These are phyloP conservation scores for Talaromyces sp. DNA, from an alignment of 2,329 filamentous ascomycete species.

Conservation along the genomic window DNA sequence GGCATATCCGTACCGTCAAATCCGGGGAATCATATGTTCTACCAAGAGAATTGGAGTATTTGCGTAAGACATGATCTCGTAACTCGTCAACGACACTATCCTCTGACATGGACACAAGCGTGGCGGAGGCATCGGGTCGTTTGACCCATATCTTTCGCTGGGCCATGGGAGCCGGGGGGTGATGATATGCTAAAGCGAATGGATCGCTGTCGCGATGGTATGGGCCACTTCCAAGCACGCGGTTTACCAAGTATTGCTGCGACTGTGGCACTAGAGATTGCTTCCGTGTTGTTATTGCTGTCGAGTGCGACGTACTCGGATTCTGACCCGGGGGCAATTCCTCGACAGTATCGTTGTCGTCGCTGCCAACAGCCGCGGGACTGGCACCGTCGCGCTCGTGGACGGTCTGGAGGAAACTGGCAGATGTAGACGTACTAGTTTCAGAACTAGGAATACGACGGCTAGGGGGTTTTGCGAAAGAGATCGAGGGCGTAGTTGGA, in stretches of 20 bases:
- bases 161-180: constrained; percentile 25
- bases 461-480: neutral
- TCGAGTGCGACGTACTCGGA: constrained; percentile 23
- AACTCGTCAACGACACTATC: constrained; percentile 93
- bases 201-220: constrained; percentile 19
- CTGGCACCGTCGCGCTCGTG: neutral
- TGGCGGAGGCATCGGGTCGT: constrained; percentile 77
- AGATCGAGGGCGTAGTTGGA: neutral
- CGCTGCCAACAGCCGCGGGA: constrained; percentile 6
- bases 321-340: constrained; percentile 6
- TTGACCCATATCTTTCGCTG: constrained; percentile 88
- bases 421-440: neutral
- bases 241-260: constrained; percentile 34
- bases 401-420: neutral
- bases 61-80: constrained; percentile 83
- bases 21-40: constrained; percentile 87
- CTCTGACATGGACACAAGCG: constrained; percentile 76
- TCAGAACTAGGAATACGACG: neutral
- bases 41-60: constrained; percentile 90
- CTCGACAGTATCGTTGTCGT: neutral
- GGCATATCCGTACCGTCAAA: constrained; percentile 69
- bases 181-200: constrained; percentile 9
- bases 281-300: constrained; percentile 29
- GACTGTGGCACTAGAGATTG: constrained; percentile 37
- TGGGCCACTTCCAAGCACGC: constrained; percentile 25